Conservation (phyloP, 805 yeast genomes). For the Candida fluviatilis region DNA sequence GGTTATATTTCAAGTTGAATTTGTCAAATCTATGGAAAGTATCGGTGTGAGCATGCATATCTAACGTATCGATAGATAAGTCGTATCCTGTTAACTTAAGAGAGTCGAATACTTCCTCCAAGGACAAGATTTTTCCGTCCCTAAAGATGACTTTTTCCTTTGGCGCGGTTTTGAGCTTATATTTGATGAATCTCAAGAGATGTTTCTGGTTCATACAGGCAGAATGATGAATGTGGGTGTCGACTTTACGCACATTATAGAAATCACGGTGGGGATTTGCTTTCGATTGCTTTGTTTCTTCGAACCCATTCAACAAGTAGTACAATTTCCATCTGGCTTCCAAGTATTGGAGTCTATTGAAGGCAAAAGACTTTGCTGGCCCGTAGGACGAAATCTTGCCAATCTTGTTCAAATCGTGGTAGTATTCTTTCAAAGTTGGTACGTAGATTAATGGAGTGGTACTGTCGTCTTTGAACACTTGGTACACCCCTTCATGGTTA, state of each 20-base stretch:
- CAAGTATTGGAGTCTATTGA: conserved; percentile 84
- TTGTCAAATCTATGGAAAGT: conserved; percentile 97
- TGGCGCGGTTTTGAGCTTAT: conserved; percentile 82
- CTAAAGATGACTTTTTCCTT: conserved; percentile 90
- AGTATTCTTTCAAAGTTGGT: conserved; percentile 85
- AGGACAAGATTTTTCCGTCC: conserved; percentile 83
- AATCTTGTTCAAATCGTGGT: conserved; percentile 73
- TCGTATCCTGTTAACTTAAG: conserved; percentile 91
- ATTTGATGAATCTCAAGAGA: conserved; percentile 87
- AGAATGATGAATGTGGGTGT: conserved; percentile 97
- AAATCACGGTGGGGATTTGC: conserved; percentile 96
- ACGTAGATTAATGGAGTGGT: conserved; percentile 44
- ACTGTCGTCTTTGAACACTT: conserved; percentile 40
- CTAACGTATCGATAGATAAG: conserved; percentile 91
- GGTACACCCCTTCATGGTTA: conserved; percentile 67
- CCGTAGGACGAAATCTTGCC: conserved; percentile 84
- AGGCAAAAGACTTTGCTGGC: conserved; percentile 94
- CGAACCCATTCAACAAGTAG: conserved; percentile 82
- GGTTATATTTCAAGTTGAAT: conserved; percentile 94
- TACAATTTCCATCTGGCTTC: conserved; percentile 97
- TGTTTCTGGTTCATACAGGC: conserved; percentile 99
- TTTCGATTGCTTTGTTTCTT: conserved; percentile 86
- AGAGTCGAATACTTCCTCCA: conserved; percentile 88
- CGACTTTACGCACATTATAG: conserved; percentile 94
- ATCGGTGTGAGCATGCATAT: conserved; percentile 99